Evolutionary conservation across 306 rosid genomes (phyloP).

Genomic region (Crotalaria pallida): DNA sequence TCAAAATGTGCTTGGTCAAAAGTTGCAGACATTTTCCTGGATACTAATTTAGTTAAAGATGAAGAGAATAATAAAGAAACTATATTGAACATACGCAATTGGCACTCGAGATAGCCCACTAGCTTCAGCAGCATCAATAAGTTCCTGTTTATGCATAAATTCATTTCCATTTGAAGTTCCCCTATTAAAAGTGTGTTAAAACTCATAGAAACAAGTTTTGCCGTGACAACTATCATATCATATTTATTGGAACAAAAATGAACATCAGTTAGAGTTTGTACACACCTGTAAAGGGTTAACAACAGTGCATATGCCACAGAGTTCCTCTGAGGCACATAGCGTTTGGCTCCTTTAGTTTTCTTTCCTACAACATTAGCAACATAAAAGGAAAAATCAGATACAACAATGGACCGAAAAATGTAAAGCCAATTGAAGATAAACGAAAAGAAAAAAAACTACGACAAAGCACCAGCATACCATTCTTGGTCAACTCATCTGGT

Average conservation of each 20-base stretch:
- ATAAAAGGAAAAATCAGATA: conserved; percentile 2
- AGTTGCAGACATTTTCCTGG: conserved; percentile 1
- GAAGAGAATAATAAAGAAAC: neutral
- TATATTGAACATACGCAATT: conserved; percentile 50
- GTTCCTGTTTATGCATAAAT: conserved; percentile 87
- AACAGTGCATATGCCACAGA: conserved; percentile 82
- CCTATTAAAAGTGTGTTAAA: conserved; percentile 39
- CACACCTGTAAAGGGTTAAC: conserved; percentile 72
- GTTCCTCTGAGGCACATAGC: conserved; percentile 77
- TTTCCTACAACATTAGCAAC: conserved; percentile 38
- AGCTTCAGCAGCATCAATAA: conserved; percentile 90
- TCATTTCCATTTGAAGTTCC: conserved; percentile 70
- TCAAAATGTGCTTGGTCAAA: conserved; percentile 19
- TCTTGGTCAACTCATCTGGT: conserved; percentile 46
- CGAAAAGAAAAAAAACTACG: neutral
- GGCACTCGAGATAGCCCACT: conserved; percentile 84
- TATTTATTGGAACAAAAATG: neutral
- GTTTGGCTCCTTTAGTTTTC: conserved; percentile 45
- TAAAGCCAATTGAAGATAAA: neutral
- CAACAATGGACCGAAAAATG: neutral
- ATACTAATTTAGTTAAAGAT: neutral
- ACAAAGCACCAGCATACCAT: conserved; percentile 36
- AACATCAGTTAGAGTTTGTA: neutral
- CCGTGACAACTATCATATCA: neutral
- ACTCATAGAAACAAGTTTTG: neutral